A percentile compares a stretch with the other conserved stretches of the same genome.
Conservation (phyloP, 164 flowering plant species). For the Magnolia officinalis region DNA sequence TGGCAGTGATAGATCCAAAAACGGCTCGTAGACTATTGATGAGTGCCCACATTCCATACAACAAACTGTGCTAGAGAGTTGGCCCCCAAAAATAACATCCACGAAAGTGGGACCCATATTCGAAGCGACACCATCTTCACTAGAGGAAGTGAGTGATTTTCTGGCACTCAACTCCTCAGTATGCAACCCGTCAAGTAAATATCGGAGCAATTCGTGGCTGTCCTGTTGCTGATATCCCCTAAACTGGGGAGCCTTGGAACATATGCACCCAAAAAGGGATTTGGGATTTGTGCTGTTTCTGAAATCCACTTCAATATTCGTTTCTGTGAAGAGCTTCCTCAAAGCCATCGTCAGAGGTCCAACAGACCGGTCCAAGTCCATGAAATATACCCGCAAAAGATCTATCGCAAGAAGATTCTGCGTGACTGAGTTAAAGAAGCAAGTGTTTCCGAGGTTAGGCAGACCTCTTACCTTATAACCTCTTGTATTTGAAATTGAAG, state of each 20-base stretch:
- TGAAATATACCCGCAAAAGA: constrained; percentile 47
- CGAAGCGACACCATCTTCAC: constrained; percentile 26
- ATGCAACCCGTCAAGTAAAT: constrained; percentile 72
- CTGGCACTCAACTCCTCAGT: constrained; percentile 55
- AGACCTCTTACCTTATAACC: constrained; percentile 64
- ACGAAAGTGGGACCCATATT: constrained; percentile 45
- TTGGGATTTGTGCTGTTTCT: constrained; percentile 63
- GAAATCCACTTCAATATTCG: constrained; percentile 35
- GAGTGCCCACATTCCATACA: constrained; percentile 82
- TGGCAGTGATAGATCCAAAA: constrained; percentile 85
- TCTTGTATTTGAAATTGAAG: constrained; percentile 22
- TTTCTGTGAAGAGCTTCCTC: constrained; percentile 71
- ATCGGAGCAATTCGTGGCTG: constrained; percentile 92
- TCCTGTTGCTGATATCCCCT: constrained; percentile 93
- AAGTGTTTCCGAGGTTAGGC: constrained; percentile 83
- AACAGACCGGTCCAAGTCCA: constrained; percentile 36
- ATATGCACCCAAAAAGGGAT: constrained; percentile 64
- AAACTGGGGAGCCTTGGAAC: constrained; percentile 88
- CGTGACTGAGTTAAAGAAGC: constrained; percentile 86
- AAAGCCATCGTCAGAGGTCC: constrained; percentile 66
- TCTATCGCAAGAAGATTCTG: constrained; percentile 80
- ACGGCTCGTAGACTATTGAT: constrained; percentile 83
- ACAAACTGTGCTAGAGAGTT: constrained; percentile 75
- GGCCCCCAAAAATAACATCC: constrained; percentile 77
- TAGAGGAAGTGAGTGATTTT: constrained; percentile 27